These are phyloP conservation scores for Strobilomyces dryophilus DNA, from an alignment of 768 basidiomycete genomes.

Conservation along the genomic window DNA sequence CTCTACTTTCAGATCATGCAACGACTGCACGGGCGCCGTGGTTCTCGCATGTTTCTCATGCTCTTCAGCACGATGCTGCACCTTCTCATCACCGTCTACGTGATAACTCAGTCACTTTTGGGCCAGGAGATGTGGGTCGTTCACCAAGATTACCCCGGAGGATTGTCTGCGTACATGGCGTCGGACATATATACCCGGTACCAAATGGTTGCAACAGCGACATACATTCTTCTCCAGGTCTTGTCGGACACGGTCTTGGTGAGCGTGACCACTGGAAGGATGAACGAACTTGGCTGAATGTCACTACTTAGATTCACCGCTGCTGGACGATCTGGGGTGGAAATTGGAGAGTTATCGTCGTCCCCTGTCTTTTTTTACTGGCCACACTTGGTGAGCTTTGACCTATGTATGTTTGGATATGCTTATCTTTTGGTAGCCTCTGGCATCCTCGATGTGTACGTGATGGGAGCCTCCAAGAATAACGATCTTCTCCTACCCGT, in stretches of 20 bases:
- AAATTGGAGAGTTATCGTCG: neutral
- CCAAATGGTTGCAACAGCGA: neutral
- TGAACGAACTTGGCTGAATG: neutral
- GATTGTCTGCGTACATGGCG: neutral
- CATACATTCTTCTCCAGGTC: neutral
- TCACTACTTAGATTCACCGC: neutral
- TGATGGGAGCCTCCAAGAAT: no score
- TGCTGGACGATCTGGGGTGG: neutral
- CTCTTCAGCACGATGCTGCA: no score
- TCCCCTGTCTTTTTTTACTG: neutral
- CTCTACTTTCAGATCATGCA: no score
- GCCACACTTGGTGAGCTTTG: neutral
- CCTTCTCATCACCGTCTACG: no score
- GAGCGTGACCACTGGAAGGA: neutral
- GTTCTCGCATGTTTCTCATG: no score
- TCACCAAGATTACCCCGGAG: neutral
- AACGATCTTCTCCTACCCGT: no score
- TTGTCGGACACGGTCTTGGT: neutral
- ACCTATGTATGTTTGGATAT: no score
- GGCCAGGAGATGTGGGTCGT: no score
- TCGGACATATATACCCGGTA: neutral
- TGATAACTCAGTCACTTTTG: no score
- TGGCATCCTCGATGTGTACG: neutral
- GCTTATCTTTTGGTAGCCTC: neutral
- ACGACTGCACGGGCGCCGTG: no score